Evolutionary conservation across 75 land plant genomes (phyloP).

Genomic region (Adiantum capillusveneris): DNA sequence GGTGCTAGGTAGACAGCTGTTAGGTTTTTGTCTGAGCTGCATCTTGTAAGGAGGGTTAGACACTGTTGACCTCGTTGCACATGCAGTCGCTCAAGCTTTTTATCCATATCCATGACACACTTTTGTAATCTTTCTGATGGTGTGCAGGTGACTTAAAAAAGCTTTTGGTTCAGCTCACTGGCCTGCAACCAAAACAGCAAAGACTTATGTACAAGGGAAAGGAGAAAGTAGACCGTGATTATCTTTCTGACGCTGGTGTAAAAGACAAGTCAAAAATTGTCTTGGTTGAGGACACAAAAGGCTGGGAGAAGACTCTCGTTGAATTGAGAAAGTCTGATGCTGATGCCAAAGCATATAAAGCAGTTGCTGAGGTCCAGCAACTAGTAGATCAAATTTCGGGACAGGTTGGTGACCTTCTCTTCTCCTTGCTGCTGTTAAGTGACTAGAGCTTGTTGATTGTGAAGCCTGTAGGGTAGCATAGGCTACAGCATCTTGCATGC

Average conservation of each 20-base stretch:
- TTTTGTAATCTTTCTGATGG: slow-evolving; percentile 1
- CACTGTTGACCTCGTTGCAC: no score
- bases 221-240: slow-evolving; percentile 53
- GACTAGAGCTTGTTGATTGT: no score
- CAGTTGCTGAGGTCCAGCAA: slow-evolving; percentile 35
- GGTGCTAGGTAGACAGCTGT: no score
- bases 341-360: slow-evolving; percentile 46
- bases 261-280: slow-evolving; percentile 65
- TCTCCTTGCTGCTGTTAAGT: no score
- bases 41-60: no score
- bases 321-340: slow-evolving; percentile 59
- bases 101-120: no score
- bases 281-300: slow-evolving; percentile 63
- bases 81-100: no score
- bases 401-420: slow-evolving; percentile 34
- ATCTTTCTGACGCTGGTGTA: slow-evolving; percentile 61
- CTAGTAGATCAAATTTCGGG: slow-evolving; percentile 65
- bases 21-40: no score
- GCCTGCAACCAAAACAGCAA: slow-evolving; percentile 62
- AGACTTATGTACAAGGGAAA: slow-evolving; percentile 60
- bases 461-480: no score
- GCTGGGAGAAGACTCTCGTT: slow-evolving; percentile 52
- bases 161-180: slow-evolving; percentile 48
- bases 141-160: slow-evolving; percentile 78
- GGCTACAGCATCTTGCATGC: no score